Evolutionary conservation across 2,329 filamentous ascomycete species (phyloP).

Genomic region (Chrysoporthe cubensis): DNA sequence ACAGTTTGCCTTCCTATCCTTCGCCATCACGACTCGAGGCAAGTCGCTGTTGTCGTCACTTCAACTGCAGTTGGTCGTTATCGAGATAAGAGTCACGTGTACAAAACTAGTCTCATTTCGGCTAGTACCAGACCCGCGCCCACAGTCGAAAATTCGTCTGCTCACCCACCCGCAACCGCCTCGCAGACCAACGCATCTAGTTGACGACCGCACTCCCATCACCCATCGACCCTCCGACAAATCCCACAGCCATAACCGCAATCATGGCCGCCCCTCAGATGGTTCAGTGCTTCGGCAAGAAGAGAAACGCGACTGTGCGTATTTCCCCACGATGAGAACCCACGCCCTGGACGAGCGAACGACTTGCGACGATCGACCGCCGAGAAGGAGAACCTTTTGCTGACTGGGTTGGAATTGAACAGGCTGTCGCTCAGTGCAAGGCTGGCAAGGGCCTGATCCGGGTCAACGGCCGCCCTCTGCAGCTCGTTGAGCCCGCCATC

Average conservation of each 20-base stretch:
- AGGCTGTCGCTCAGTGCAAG: constrained; percentile 30
- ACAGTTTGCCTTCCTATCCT: background rate
- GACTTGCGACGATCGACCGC: constrained; percentile 15
- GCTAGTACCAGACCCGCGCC: constrained; percentile 11
- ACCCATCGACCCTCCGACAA: constrained; percentile 23
- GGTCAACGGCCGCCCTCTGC: constrained; percentile 97
- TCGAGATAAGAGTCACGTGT: constrained; percentile 29
- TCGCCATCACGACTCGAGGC: background rate
- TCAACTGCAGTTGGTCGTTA: constrained; percentile 10
- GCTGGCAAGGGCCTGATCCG: constrained; percentile 77
- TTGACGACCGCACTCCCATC: constrained; percentile 20
- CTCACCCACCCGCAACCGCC: constrained; percentile 13
- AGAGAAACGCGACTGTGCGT: constrained; percentile 77
- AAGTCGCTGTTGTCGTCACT: constrained; percentile 1
- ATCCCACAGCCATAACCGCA: constrained; percentile 37
- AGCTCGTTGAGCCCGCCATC: constrained; percentile 93
- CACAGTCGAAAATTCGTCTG: constrained; percentile 30
- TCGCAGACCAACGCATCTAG: constrained; percentile 10
- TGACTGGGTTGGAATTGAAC: constrained; percentile 22
- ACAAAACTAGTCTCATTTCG: background rate
- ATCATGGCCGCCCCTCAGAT: constrained; percentile 79
- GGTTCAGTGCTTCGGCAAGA: constrained; percentile 99
- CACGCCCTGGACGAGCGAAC: constrained; percentile 12
- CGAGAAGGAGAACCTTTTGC: constrained; percentile 19
- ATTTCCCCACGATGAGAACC: constrained; percentile 14